phyloP scores from a whole-genome alignment of 768 basidiomycete genomes.

The Coprinopsis sp. region DNA sequence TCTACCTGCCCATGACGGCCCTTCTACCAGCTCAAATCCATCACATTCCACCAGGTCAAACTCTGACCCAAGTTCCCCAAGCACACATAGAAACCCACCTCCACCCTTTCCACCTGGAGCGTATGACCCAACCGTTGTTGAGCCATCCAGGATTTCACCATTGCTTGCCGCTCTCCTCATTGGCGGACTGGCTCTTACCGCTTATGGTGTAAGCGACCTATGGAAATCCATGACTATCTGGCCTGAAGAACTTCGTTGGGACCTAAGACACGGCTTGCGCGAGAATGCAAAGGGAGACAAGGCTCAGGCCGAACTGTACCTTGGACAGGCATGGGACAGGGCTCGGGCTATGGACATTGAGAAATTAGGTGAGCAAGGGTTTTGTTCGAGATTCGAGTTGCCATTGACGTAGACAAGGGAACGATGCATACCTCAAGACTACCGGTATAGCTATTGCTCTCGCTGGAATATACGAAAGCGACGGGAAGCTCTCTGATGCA shows the following conservation, averaged over 20 bases:
- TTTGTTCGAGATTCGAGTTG: no score
- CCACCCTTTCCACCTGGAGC: no score
- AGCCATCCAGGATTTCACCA: no score
- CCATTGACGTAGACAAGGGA: constrained; percentile 12
- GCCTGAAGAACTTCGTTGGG: constrained; percentile 58
- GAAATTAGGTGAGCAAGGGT: no score
- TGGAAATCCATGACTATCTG: constrained; percentile 58
- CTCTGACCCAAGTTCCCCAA: no score
- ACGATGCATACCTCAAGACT: constrained; percentile 60
- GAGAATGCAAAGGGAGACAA: constrained; percentile 55
- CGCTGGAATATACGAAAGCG: constrained; percentile 49
- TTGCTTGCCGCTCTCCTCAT: constrained; percentile 1
- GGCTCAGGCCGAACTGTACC: background rate
- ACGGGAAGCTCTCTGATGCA: constrained; percentile 31
- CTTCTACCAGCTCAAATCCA: no score
- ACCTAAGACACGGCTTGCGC: constrained; percentile 61
- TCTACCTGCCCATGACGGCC: no score
- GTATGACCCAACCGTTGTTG: no score
- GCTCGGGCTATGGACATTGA: no score
- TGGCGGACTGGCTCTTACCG: constrained; percentile 2
- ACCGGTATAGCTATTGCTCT: constrained; percentile 63
- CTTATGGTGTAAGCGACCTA: constrained; percentile 35
- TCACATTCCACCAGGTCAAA: no score
- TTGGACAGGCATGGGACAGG: background rate
- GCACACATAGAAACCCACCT: no score